These are phyloP conservation scores for Carex parvula DNA, from an alignment of 176 grass and related monocot genomes.

Conservation along the genomic window DNA sequence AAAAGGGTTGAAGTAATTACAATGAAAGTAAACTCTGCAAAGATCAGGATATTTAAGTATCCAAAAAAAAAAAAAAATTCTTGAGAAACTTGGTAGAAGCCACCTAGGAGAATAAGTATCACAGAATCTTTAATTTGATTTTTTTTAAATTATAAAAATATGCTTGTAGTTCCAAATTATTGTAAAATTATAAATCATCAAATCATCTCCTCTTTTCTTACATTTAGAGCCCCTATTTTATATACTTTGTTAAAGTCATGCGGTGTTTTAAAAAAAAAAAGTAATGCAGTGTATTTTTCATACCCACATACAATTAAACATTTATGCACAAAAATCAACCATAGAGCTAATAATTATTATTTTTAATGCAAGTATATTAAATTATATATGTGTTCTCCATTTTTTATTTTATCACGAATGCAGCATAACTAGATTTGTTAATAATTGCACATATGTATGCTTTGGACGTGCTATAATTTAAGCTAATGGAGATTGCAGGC, in stretches of 20 bases:
- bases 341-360: not conserved
- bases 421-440: slow-evolving; percentile 3
- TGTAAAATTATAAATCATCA: not conserved
- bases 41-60: not conserved
- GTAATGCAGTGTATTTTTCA: not conserved
- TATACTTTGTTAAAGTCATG: not conserved
- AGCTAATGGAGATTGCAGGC: not conserved
- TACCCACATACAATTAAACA: not conserved
- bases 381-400: not conserved
- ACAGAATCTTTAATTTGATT: too few species aligned
- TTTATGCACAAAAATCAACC: not conserved
- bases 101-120: too few species aligned
- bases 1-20: not conserved
- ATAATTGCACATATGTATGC: not conserved
- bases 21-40: not conserved
- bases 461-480: not conserved
- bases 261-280: not conserved
- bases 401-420: not conserved
- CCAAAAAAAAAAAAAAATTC: too few species aligned
- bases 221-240: not conserved
- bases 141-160: too few species aligned
- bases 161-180: too few species aligned
- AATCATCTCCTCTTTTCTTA: not conserved
- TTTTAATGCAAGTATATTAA: not conserved
- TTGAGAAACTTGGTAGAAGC: too few species aligned